Base-by-base conservation (phyloP, 2,329 filamentous ascomycete species). In the Furcasterigmium sp. region DNA sequence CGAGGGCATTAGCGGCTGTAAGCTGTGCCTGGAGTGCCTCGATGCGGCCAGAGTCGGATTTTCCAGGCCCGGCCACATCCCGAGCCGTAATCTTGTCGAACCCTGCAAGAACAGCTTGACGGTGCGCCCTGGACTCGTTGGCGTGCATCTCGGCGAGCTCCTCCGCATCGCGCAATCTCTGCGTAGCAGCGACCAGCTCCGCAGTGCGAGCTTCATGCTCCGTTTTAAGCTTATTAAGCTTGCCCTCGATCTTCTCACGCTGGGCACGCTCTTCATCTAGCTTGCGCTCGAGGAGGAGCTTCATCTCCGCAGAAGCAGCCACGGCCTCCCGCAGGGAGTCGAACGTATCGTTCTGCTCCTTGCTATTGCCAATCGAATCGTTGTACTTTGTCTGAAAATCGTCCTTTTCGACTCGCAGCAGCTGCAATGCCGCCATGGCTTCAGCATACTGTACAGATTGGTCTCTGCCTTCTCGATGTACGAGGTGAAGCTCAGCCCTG, bases 141-240 rank as follows among this genome's bases (percentile, higher is more conserved):
- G 91, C 87, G 61, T 95, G 84, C 53, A 85, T 89, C 56, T 94
- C 87, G 2, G 87, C 87, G 36, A 97, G 68, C 56, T 95, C 89
- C 64, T 98, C 90, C 0, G 88, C 82, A 61, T 96, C 91, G 32
- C 79, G 82, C 39, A 98, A 68, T 40, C 87, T 83, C 53, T 89
- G 82, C 2, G 78, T 84, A 0, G 82, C 76, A 17, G 76, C 77
- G 36, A 90, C 87, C 3, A 97, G 73, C 58, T 98, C 91, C 0
- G 80, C 73, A 9, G 81, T 85, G 26, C 82, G 80, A 41, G 86
- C 78, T 57, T 97, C 93, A 55, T 95, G 87, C 58, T 97, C 90
- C 18, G 80, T 73, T 60, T 84, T 85, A 30, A 97, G 75, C 51
- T 86, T 84, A 38, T 76, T 74, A 7, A 96, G 70, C 60, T 90